phyloP scores from a whole-genome alignment of 768 basidiomycete species.

The Lentinus tigrinus region DNA sequence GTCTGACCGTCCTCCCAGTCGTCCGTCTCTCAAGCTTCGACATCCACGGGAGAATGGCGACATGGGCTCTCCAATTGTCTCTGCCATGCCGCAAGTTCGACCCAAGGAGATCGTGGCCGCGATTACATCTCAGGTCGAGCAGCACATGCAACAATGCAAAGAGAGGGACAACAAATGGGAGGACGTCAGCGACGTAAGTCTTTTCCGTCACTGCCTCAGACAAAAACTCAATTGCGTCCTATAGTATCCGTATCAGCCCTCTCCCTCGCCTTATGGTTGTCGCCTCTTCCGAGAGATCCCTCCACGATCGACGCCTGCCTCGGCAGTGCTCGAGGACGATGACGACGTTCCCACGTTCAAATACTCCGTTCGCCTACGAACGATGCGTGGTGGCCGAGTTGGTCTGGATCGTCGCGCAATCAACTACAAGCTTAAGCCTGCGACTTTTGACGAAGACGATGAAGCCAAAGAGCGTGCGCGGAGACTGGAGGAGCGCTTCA shows the following conservation, averaged over 20 bases:
- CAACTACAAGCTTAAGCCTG: slow-evolving; percentile 15
- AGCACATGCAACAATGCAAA: slow-evolving; percentile 54
- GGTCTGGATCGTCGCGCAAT: slow-evolving; percentile 54
- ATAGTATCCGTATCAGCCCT: slow-evolving; percentile 72
- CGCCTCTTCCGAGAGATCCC: slow-evolving; percentile 67
- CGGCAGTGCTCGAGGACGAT: slow-evolving; percentile 22
- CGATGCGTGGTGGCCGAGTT: slow-evolving; percentile 81
- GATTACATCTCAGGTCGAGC: slow-evolving; percentile 63
- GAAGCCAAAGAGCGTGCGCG: slow-evolving; percentile 41
- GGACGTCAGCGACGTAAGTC: slow-evolving; percentile 78
- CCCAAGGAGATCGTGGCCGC: slow-evolving; percentile 65
- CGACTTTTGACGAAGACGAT: slow-evolving; percentile 25
- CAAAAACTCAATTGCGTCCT: slow-evolving; percentile 1
- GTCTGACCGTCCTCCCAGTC: slow-evolving; percentile 28
- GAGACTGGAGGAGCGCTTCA: slow-evolving; percentile 60
- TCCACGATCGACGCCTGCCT: slow-evolving; percentile 31
- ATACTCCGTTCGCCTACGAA: slow-evolving; percentile 63
- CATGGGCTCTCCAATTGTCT: slow-evolving; percentile 37
- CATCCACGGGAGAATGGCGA: slow-evolving; percentile 43
- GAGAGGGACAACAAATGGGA: slow-evolving; percentile 84
- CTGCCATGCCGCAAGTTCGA: slow-evolving; percentile 50
- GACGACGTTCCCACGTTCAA: slow-evolving; percentile 29
- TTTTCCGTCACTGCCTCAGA: neutral
- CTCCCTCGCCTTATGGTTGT: slow-evolving; percentile 54
- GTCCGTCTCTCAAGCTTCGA: slow-evolving; percentile 54